These are phyloP conservation scores for Penicillium goetzii DNA, from an alignment of 495 filamentous ascomycete genomes.

Conservation along the genomic window DNA sequence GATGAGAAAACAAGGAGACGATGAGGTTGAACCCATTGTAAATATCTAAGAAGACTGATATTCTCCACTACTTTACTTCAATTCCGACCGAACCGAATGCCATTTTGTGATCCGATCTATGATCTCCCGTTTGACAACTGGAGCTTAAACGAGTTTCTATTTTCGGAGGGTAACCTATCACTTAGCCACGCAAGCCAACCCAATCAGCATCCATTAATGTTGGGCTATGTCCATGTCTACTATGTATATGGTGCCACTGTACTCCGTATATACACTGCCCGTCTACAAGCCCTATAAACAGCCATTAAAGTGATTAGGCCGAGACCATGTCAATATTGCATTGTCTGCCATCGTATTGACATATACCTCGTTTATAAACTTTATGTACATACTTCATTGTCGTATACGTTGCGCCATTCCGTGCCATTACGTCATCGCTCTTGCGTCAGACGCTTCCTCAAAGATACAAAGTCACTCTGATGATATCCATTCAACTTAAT, in stretches of 20 bases:
- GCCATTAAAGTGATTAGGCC: not conserved
- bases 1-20: not conserved
- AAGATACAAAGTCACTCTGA: not conserved
- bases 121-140: not conserved
- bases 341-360: not conserved
- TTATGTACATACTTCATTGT: not conserved
- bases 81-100: not conserved
- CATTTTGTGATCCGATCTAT: too few species aligned
- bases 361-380: too few species aligned
- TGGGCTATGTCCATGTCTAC: too few species aligned
- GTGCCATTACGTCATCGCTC: conserved; percentile 21
- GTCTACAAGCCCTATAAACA: too few species aligned
- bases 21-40: not conserved
- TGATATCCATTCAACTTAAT: not conserved
- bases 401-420: not conserved
- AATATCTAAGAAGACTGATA: too few species aligned
- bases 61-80: not conserved
- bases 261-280: too few species aligned
- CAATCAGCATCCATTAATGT: not conserved
- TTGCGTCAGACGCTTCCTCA: conserved; percentile 16
- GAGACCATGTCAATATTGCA: not conserved
- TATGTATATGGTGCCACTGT: too few species aligned
- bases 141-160: not conserved
- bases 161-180: not conserved
- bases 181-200: not conserved